Base-by-base conservation (phyloP, 371 early-diverging fungal species). In the Fennellomyces sp. region DNA sequence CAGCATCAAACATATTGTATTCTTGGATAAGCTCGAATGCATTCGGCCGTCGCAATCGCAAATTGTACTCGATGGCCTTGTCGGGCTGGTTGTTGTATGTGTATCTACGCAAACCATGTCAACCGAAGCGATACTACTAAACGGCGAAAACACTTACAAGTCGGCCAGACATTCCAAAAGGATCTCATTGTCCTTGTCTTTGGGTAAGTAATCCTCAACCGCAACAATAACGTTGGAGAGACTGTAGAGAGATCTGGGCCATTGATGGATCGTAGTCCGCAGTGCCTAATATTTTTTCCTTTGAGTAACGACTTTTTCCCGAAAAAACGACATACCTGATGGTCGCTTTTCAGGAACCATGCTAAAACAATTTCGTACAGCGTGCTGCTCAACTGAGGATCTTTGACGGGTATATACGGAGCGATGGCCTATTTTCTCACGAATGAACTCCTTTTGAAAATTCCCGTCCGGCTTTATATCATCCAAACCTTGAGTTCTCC, bases 331-430 rank as follows among this genome's bases (percentile, higher is more conserved):
- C 62, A 41, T 67, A 84, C 91, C 73, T 75, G 64, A 39, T 81
- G 82, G 68, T 92, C 91, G 38, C 80, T 74, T 48, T 83, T 79
- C 54, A 89, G 64, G 49, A 86, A 87, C 63, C 86, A 80, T 2
- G 84, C 87, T 35, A 98, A 70, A 0, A 94, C 88, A 70, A 96
- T 85, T 68, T 97, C 96, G 65, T 98, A 98, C 1, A 93, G 82
- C 1, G 91, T 86, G 53, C 80, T 83, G 25, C 88, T 83, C 27
- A 98, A 80, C 50, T 81, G 86, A n/a, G 91, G 90, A 5, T 87
- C 78, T n/a, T 79, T 76, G 31, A 83, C 80, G 17, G 98, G 98
- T 30, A 98, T 87, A 67, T 78, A 83, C 11, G 87, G 87, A 1
- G 88, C 78, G 45, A 96, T 88, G 4, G 80, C 86, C 75, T 88